Conservation (phyloP, 805 yeast genomes). For the Wickerhamomyces queroliae region DNA sequence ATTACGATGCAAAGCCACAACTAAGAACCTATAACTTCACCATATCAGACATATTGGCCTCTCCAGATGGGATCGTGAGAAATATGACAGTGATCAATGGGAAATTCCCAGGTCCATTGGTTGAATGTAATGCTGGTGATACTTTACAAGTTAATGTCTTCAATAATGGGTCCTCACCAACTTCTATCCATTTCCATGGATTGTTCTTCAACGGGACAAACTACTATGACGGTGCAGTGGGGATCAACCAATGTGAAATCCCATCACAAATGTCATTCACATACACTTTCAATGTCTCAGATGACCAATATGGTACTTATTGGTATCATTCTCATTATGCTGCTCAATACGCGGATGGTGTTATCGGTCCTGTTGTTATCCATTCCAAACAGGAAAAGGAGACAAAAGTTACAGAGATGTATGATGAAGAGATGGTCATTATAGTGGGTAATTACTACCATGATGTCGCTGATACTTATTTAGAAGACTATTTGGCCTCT, state of each 20-base stretch:
- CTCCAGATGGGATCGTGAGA: slow-evolving; percentile 26
- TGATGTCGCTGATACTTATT: slow-evolving; percentile 15
- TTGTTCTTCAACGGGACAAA: slow-evolving; percentile 37
- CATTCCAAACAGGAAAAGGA: slow-evolving; percentile 31
- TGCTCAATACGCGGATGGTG: slow-evolving; percentile 42
- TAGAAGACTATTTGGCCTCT: slow-evolving; percentile 32
- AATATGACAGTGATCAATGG: slow-evolving; percentile 30
- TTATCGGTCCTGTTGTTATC: slow-evolving; percentile 47
- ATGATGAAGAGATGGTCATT: slow-evolving; percentile 43
- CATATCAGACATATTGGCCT: slow-evolving; percentile 16
- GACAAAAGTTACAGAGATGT: slow-evolving; percentile 28
- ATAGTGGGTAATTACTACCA: slow-evolving; percentile 48
- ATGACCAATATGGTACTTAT: slow-evolving; percentile 40
- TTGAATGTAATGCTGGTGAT: slow-evolving; percentile 40
- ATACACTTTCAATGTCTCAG: slow-evolving; percentile 34
- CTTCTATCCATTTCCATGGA: slow-evolving; percentile 51
- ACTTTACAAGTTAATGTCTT: slow-evolving; percentile 34
- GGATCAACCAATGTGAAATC: slow-evolving; percentile 45
- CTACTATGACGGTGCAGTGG: slow-evolving; percentile 46
- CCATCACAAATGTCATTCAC: slow-evolving; percentile 32
- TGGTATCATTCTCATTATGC: slow-evolving; percentile 54
- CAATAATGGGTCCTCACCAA: slow-evolving; percentile 33
- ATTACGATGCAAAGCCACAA: slow-evolving; percentile 10
- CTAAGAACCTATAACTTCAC: slow-evolving; percentile 21
- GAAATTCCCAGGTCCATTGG: slow-evolving; percentile 45